Conservation (phyloP, 768 basidiomycete genomes). For the Boletus subcaerulescens region DNA sequence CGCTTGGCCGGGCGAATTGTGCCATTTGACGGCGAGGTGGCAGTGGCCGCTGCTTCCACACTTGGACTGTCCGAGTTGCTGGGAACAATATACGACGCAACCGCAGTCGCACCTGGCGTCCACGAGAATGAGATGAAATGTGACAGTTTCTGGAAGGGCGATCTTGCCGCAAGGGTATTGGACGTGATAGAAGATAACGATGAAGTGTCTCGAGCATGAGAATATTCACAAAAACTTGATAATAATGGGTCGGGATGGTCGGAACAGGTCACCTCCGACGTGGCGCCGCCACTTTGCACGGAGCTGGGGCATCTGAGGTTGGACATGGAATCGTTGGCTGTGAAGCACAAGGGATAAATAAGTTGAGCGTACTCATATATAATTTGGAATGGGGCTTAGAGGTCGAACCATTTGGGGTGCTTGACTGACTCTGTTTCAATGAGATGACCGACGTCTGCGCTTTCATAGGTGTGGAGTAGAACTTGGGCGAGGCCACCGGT, state of each 20-base stretch:
- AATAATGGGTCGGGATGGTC: slow-evolving; percentile 13
- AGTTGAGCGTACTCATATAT: slow-evolving; percentile 59
- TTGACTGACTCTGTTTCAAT: slow-evolving; percentile 23
- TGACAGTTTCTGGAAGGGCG: slow-evolving; percentile 58
- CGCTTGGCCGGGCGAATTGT: slow-evolving; percentile 19
- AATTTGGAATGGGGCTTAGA: slow-evolving; percentile 48
- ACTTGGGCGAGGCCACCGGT: slow-evolving; percentile 42
- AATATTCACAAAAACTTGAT: slow-evolving; percentile 25
- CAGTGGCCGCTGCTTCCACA: slow-evolving; percentile 9
- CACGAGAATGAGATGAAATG: slow-evolving; percentile 58
- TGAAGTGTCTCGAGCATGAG: slow-evolving; percentile 28
- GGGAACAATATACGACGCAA: slow-evolving; percentile 23
- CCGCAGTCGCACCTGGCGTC: slow-evolving; percentile 40
- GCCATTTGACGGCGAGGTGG: slow-evolving; percentile 6
- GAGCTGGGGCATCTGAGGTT: slow-evolving; percentile 40
- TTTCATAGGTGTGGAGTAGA: slow-evolving; percentile 26
- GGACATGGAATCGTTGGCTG: slow-evolving; percentile 29
- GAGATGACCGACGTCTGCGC: slow-evolving; percentile 38
- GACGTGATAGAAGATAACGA: slow-evolving; percentile 49
- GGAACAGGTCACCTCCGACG: slow-evolving; percentile 31
- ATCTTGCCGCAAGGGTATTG: slow-evolving; percentile 52
- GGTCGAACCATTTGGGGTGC: slow-evolving; percentile 57
- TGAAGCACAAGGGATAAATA: slow-evolving; percentile 39
- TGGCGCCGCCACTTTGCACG: slow-evolving; percentile 23
- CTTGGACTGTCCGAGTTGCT: slow-evolving; percentile 11